Evolutionary conservation across 495 filamentous ascomycete genomes (phyloP), one percentile per base, ranked within the genome.

Genomic region (Penicillium taxi): DNA sequence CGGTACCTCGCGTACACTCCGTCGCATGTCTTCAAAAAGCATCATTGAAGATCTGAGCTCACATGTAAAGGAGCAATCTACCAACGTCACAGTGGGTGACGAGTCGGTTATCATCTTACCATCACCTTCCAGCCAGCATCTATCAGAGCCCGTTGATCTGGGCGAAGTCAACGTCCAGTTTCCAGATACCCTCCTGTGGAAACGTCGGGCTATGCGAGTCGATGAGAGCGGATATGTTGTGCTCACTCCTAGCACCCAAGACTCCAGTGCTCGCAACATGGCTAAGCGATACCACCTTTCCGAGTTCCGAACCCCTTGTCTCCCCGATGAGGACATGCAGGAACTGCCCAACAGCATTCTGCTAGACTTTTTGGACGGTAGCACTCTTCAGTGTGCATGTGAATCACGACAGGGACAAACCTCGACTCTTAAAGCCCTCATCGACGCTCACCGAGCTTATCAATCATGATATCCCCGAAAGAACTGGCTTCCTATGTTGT

Each of bases 101-200:
- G 49, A 68, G 1, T 65, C 55, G 6, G 53, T 43, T 24, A 42
- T 46, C 32, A 39, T 47, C 39, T n/a, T n/a, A n/a, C 59, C 42
- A 35, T 48, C 58, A 48, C 44, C 53, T 46, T 47, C 57, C 48
- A 55, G 19, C 3, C 30, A 41, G 13, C 39, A 22, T 20, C 31
- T 41, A 12, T 26, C 43, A 1, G 39, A 60, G 22, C 73, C 75
- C 14, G 63, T 82, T 18, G 75, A 80, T 34, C 73, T 93, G 55
- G 88, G 89, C 25, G 87, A 94, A 50, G 79, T 94, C 33, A 94
- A 96, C 45, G 78, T 94, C 3, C 89, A 96, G 50, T 94, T 96
- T 51, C 88, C 89, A 1, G 89, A 93, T 55, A 89, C 81, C 28
- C 70, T 95, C 15, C 69, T 96, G 7, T 96, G 89, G 89, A 94